phyloP scores from a whole-genome alignment of 305 asterid genomes.

The Fraxinus sp. region DNA sequence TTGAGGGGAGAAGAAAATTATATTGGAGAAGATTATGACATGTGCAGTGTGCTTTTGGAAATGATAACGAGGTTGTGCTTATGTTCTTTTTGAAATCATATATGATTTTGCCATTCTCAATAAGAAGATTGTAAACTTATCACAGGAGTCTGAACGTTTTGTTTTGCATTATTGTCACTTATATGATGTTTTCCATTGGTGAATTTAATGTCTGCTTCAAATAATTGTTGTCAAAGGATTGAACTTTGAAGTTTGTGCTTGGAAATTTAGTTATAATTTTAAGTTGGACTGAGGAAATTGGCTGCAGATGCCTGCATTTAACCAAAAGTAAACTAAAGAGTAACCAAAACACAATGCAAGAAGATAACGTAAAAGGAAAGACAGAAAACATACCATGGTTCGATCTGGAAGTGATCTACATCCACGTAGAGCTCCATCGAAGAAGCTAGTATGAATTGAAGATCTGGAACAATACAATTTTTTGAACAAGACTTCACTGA shows the following conservation, averaged over 20 bases:
- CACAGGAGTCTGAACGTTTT: not conserved
- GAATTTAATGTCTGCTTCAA: not conserved
- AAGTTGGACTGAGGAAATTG: not conserved
- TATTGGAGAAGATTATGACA: not conserved
- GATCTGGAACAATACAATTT: not conserved
- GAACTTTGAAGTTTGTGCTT: not conserved
- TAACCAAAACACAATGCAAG: not conserved
- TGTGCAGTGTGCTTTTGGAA: not conserved
- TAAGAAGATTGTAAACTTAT: not conserved
- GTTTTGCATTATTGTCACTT: not conserved
- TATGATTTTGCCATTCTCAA: not conserved
- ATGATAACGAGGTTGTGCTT: not conserved
- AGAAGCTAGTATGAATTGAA: not conserved
- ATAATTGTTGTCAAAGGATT: not conserved
- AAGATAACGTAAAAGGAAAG: not conserved
- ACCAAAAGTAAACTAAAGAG: not conserved
- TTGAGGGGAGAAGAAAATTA: not conserved
- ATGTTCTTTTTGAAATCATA: not conserved
- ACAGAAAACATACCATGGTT: not conserved
- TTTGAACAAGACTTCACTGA: not conserved
- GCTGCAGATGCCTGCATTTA: not conserved
- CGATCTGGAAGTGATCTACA: not conserved
- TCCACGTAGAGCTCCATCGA: not conserved
- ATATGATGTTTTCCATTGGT: not conserved
- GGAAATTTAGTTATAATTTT: not conserved